phyloP scores from a whole-genome alignment of 192 early-diverging fungal genomes.

The Podila horticola region DNA sequence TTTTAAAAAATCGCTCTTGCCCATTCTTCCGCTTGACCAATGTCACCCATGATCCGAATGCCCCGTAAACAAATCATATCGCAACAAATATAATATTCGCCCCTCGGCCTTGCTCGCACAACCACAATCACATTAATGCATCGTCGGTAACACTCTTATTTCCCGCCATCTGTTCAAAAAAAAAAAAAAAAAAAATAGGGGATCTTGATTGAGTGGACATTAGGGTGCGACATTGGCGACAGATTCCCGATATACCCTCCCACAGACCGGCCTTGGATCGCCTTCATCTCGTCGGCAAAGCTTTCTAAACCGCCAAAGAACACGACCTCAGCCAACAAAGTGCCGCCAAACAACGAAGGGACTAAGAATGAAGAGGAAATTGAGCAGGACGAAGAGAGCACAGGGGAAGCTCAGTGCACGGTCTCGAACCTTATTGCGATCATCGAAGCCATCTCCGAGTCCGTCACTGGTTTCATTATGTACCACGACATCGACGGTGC shows the following conservation, averaged over 20 bases:
- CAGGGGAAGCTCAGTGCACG: conserved; percentile 3
- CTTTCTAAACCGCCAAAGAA: conserved; percentile 4
- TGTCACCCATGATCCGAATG: too few species aligned
- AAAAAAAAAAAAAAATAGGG: conserved; percentile 13
- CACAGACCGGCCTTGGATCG: conserved; percentile 40
- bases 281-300: conserved; percentile 37
- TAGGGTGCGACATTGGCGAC: conserved; percentile 33
- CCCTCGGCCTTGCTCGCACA: too few species aligned
- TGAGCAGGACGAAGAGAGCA: not conserved
- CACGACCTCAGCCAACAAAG: not conserved
- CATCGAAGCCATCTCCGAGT: conserved; percentile 31
- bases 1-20: not conserved
- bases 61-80: too few species aligned
- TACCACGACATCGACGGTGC: conserved; percentile 16
- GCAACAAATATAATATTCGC: too few species aligned
- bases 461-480: conserved; percentile 33
- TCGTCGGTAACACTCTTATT: too few species aligned
- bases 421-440: conserved; percentile 26
- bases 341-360: not conserved
- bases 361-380: not conserved
- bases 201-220: conserved; percentile 36
- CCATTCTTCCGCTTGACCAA: not conserved
- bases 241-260: conserved; percentile 35
- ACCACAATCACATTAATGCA: too few species aligned
- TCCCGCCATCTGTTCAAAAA: too few species aligned